Conservation (phyloP, 768 basidiomycete species). For the Tricholoma saponaceum region DNA sequence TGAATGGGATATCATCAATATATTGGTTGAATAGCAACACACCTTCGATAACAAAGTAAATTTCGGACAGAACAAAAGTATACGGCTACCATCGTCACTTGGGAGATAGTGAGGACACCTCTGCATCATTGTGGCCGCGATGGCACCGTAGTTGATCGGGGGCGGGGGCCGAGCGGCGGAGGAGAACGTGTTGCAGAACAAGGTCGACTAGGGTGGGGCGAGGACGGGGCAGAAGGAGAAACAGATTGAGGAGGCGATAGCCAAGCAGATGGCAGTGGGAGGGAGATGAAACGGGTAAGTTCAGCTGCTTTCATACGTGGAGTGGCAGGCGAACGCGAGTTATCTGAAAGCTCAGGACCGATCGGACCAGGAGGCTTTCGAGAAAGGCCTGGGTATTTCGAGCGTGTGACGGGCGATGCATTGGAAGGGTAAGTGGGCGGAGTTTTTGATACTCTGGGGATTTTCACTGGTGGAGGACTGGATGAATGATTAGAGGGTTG, state of each 20-base stretch:
- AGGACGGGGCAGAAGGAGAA: background rate
- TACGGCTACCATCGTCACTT: too few species aligned
- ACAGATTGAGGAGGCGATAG: background rate
- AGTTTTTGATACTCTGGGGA: background rate
- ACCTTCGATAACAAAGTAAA: background rate
- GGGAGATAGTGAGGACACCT: background rate
- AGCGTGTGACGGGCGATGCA: background rate
- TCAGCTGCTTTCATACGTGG: background rate
- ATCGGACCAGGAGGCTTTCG: background rate
- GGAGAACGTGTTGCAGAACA: background rate
- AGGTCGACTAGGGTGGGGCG: background rate
- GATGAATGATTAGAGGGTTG: background rate
- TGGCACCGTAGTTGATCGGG: background rate
- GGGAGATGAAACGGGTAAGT: background rate
- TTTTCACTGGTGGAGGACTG: background rate
- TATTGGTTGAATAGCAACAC: background rate
- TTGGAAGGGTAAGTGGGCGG: background rate
- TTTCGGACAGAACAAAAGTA: background rate
- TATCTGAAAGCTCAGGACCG: slow-evolving; percentile 1
- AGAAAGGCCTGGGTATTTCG: background rate
- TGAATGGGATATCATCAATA: too few species aligned
- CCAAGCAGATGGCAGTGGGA: background rate
- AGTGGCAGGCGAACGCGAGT: background rate
- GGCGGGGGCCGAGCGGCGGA: slow-evolving; percentile 2
- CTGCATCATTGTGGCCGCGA: background rate